A percentile compares a stretch with the other conserved stretches of the same genome.
These are phyloP conservation scores for Agarophyton chilense DNA, from an alignment of 23 red algal species.

Conservation along the genomic window DNA sequence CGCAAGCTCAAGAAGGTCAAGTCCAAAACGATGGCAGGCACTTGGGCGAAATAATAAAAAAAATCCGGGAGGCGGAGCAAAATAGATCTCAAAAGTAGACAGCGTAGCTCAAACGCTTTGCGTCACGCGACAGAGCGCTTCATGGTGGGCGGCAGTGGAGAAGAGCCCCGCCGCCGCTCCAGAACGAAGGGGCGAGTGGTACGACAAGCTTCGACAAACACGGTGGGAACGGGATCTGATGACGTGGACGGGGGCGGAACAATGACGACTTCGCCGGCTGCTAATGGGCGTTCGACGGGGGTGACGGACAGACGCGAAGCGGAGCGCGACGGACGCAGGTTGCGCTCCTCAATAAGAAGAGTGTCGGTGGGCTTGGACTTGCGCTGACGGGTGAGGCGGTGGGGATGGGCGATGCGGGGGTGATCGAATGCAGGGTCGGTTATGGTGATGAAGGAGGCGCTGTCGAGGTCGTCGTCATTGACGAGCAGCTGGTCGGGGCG, in stretches of 20 bases:
- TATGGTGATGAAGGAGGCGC: not conserved
- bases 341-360: slow-evolving; percentile 4
- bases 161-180: slow-evolving; percentile 47
- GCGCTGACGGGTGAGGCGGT: not conserved
- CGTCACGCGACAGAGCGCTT: slow-evolving; percentile 14
- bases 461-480: slow-evolving; percentile 15
- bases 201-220: slow-evolving; percentile 13
- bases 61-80: not conserved
- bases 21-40: too few species aligned
- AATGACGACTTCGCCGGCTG: not conserved
- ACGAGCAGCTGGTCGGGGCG: slow-evolving; percentile 1
- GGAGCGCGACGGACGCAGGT: not conserved
- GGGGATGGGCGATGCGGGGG: not conserved
- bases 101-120: too few species aligned
- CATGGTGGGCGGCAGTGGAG: not conserved
- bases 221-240: not conserved
- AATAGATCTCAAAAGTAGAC: too few species aligned
- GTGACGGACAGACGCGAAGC: not conserved
- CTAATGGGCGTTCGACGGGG: not conserved
- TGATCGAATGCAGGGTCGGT: not conserved
- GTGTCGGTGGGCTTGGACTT: not conserved
- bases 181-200: slow-evolving; percentile 35
- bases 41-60: too few species aligned
- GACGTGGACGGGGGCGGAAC: not conserved
- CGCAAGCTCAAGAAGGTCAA: slow-evolving; percentile 14